Conservation (phyloP, 2,329 filamentous ascomycete genomes). For the Trichoderma koningii region DNA sequence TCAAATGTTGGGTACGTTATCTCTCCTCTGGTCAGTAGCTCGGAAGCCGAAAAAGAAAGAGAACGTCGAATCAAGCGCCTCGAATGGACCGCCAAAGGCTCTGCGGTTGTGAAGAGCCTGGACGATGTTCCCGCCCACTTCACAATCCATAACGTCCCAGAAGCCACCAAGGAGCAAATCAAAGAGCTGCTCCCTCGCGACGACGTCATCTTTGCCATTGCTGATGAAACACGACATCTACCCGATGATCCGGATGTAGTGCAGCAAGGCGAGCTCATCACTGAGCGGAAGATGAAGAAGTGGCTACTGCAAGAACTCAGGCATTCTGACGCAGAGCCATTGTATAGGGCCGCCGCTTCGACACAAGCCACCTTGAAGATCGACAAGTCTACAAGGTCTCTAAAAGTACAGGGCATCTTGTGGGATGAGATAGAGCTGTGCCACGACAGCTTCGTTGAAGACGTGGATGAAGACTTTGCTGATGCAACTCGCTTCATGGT, state of each 20-base stretch:
- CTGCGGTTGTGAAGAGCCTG: background rate
- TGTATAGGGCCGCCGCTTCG: background rate
- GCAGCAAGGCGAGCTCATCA: conserved; percentile 9
- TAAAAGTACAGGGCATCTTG: background rate
- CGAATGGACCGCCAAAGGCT: background rate
- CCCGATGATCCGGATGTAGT: background rate
- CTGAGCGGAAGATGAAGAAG: conserved; percentile 4
- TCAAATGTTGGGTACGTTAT: background rate
- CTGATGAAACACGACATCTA: background rate
- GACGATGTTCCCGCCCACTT: background rate
- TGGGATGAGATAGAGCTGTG: conserved; percentile 8
- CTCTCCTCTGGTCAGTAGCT: background rate
- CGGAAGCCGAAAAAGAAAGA: background rate
- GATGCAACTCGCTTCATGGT: conserved; percentile 13
- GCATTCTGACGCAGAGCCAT: background rate
- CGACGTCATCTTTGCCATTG: background rate
- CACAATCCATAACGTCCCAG: background rate
- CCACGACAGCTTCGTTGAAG: conserved; percentile 1
- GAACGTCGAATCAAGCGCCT: conserved; percentile 12
- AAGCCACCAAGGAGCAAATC: background rate
- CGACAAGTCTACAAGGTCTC: background rate
- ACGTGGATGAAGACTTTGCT: background rate
- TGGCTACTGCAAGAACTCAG: conserved; percentile 4
- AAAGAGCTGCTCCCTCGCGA: background rate
- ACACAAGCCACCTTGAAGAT: background rate